Base-by-base conservation (phyloP, 306 rosid genomes). In the Bauhinia variegata region DNA sequence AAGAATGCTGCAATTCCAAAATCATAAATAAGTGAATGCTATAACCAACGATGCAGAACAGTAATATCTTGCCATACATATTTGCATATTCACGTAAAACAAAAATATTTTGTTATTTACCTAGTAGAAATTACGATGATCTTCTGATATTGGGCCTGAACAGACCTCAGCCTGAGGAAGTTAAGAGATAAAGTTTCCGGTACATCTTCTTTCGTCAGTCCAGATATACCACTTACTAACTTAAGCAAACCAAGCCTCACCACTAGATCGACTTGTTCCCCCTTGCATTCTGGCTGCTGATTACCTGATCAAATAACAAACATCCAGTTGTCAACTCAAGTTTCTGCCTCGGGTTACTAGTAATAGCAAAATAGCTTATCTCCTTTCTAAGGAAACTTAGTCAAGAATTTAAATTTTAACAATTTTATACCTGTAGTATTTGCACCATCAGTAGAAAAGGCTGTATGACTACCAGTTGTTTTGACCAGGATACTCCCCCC, bases 101-200 rank as follows among this genome's bases (percentile, higher is more conserved):
- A 8, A 23, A 67, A 62, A 55, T 68, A 58, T 52, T n/a, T 13
- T 19, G 16, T 14, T 13, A 8, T 43, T 75, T 80, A 92, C 99
- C 99, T 90, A 0, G 88, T 72, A 36, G 89, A 73, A 33, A 82
- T 80, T 57, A 88, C 99, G 57, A 89, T 78, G 59, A 93, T 83
- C 83, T 89, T 89, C 76, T 93, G 99, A 61, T 88, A 53, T 82
- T 85, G 88, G 77, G 95, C 87, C 80, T 93, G 99, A 71, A 88
- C 83, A 54, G 83, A 82, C 83, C 97, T 93, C 74, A 93, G 79
- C 82, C 97, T 83, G 10, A 72, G 48, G 63, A 83, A 85, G 78
- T 90, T 93, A 7, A 88, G 88, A 65, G 56, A 78, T 33, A 88
- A 67, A 49, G 96, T 90, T 80, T 93, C 99, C 0, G 96, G 97